Conservation (phyloP, 139 green algal species). For the Tetraselmis striata region DNA sequence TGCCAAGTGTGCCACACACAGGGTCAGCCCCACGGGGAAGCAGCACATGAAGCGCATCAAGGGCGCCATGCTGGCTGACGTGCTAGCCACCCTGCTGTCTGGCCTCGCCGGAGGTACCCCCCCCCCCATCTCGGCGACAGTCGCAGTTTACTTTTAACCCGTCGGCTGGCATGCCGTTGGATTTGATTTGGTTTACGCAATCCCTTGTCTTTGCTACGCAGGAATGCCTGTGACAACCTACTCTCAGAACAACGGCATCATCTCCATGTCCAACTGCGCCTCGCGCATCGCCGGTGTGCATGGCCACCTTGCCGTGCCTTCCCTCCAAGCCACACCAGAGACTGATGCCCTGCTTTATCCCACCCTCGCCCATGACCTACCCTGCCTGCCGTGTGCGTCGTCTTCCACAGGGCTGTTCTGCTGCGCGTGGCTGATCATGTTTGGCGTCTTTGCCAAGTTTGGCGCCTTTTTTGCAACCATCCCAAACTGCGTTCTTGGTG, state of each 20-base stretch:
- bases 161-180: too few relatives aligned
- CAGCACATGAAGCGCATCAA: background rate
- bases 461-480: slow-evolving; percentile 70
- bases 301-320: too few relatives aligned
- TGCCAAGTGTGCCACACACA: too few relatives aligned
- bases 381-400: background rate
- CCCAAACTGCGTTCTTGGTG: slow-evolving; percentile 67
- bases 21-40: background rate
- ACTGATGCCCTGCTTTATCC: too few relatives aligned
- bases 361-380: background rate
- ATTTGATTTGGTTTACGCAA: too few relatives aligned
- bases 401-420: background rate
- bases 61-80: background rate
- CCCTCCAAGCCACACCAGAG: too few relatives aligned
- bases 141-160: too few relatives aligned
- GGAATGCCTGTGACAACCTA: background rate
- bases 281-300: slow-evolving; percentile 44
- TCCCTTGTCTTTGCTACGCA: too few relatives aligned
- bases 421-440: slow-evolving; percentile 43
- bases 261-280: slow-evolving; percentile 53
- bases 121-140: too few relatives aligned
- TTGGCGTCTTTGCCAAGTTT: slow-evolving; percentile 52
- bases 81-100: background rate
- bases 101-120: background rate
- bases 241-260: slow-evolving; percentile 75